Evolutionary conservation across 495 filamentous ascomycete species (phyloP).

Genomic region (Hyaloscypha variabilis): DNA sequence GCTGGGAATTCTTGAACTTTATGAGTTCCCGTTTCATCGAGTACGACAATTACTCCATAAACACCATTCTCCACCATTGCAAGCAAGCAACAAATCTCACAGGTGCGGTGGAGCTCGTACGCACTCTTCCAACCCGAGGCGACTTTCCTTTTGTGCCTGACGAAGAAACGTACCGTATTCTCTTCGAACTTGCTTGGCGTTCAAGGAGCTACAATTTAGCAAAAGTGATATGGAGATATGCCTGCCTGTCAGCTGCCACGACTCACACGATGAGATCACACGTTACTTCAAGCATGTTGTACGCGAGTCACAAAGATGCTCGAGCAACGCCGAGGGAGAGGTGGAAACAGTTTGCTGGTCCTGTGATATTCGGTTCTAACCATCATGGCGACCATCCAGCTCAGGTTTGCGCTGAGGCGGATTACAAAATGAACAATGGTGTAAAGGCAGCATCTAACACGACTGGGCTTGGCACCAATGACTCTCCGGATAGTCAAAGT

Average conservation of each 20-base stretch:
- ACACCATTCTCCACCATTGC: slow-evolving; percentile 27
- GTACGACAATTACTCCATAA: slow-evolving; percentile 15
- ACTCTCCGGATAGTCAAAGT: neutral
- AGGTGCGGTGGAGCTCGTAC: slow-evolving; percentile 23
- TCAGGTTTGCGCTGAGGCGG: neutral
- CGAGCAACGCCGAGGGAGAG: neutral
- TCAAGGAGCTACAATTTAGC: slow-evolving; percentile 22
- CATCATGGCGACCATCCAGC: neutral
- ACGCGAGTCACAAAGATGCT: neutral
- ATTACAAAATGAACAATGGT: no score
- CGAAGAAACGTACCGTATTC: slow-evolving; percentile 20
- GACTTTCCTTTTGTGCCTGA: slow-evolving; percentile 4
- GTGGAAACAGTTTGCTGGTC: slow-evolving; percentile 7
- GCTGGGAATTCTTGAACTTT: slow-evolving; percentile 21
- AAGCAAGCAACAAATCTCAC: slow-evolving; percentile 14
- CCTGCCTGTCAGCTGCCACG: slow-evolving; percentile 23
- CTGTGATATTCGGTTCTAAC: slow-evolving; percentile 5
- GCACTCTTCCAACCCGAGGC: neutral
- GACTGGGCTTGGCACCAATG: no score
- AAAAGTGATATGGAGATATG: slow-evolving; percentile 30
- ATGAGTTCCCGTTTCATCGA: slow-evolving; percentile 22
- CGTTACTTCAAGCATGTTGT: slow-evolving; percentile 9
- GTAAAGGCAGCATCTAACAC: no score
- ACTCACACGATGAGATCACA: slow-evolving; percentile 17
- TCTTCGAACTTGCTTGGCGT: slow-evolving; percentile 27